A percentile compares a stretch with the other conserved stretches of the same genome.
These are phyloP conservation scores for Fusarium sp. DNA, from an alignment of 2,329 filamentous ascomycete species.

Conservation along the genomic window DNA sequence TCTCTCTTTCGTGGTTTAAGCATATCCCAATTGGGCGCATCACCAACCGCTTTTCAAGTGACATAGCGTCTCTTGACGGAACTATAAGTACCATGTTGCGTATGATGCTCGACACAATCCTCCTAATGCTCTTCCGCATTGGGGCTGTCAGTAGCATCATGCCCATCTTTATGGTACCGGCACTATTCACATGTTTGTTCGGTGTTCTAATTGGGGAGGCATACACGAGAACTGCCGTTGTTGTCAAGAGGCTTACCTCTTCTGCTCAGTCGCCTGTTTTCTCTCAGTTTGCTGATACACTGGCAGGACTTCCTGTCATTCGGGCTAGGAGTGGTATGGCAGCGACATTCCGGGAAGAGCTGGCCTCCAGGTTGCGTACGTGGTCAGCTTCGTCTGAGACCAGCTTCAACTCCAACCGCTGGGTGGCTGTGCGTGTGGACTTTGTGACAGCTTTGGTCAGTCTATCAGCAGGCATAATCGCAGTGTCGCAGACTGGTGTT, in stretches of 20 bases:
- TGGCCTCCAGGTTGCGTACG: constrained; percentile 63
- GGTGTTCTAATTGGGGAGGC: constrained; percentile 63
- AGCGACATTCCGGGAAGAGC: constrained; percentile 59
- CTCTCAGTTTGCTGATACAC: constrained; percentile 67
- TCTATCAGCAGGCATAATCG: constrained; percentile 65
- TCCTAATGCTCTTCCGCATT: constrained; percentile 61
- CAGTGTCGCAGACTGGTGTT: constrained; percentile 60
- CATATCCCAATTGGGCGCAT: constrained; percentile 65
- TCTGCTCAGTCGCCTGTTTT: constrained; percentile 67
- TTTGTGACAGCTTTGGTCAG: constrained; percentile 66
- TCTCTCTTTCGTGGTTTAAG: constrained; percentile 69
- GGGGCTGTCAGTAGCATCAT: constrained; percentile 64
- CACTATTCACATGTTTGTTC: constrained; percentile 59
- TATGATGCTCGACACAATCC: constrained; percentile 56
- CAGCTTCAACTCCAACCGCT: constrained; percentile 68
- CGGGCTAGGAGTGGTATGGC: constrained; percentile 64
- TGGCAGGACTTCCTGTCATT: constrained; percentile 64
- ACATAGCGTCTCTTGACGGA: constrained; percentile 68
- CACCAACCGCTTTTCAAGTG: constrained; percentile 68
- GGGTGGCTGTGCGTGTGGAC: constrained; percentile 68
- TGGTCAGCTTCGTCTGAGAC: constrained; percentile 63
- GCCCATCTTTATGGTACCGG: constrained; percentile 64
- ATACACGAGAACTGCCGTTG: constrained; percentile 63
- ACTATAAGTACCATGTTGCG: constrained; percentile 61
- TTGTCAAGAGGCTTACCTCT: constrained; percentile 60